Conservation (phyloP, 768 basidiomycete genomes). For the Termitomyces sp. region DNA sequence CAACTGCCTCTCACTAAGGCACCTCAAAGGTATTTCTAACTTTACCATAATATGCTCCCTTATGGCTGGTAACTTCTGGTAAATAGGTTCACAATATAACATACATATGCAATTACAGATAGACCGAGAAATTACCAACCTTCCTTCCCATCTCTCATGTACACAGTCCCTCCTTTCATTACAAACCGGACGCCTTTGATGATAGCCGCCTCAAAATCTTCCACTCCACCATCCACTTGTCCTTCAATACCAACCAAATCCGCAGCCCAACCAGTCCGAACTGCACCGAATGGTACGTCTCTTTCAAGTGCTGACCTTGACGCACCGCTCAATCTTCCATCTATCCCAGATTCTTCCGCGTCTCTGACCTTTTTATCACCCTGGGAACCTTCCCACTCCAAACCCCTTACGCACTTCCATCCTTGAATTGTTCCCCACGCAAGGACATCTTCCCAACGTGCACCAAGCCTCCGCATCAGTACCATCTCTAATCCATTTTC, state of each 20-base stretch:
- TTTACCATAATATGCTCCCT: no score
- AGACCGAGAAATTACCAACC: background rate
- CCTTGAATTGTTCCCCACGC: background rate
- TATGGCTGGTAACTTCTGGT: no score
- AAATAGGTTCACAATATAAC: no score
- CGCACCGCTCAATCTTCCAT: background rate
- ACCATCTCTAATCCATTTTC: background rate
- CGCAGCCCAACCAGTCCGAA: background rate
- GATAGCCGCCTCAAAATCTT: background rate
- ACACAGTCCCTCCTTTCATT: background rate
- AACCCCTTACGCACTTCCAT: background rate
- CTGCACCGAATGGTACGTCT: background rate
- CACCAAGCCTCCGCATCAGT: background rate
- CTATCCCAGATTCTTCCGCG: background rate
- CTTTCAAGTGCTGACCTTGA: background rate
- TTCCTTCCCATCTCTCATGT: background rate
- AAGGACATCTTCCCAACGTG: background rate
- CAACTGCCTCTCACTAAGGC: no score
- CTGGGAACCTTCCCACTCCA: background rate
- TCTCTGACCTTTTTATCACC: background rate
- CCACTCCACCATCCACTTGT: background rate
- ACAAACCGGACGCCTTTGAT: background rate
- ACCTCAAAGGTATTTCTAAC: no score
- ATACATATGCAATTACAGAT: background rate
- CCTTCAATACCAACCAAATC: background rate